Percentiles rank a stretch among this genome's conserved stretches.
phyloP scores from a whole-genome alignment of 768 basidiomycete species.

The Boletus vinaceobasis region DNA sequence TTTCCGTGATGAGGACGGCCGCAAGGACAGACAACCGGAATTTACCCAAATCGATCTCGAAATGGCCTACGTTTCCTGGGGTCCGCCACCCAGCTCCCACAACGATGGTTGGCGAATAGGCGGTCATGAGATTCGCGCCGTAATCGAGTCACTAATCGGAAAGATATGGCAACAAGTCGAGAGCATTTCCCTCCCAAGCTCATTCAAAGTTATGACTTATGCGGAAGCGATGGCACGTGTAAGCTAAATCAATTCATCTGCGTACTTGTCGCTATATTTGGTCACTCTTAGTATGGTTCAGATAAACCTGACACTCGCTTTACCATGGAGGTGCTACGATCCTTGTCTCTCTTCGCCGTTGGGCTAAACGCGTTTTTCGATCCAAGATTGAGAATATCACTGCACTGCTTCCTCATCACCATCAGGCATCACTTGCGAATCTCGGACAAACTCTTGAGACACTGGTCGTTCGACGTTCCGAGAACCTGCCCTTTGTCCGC shows the following conservation, averaged over 20 bases:
- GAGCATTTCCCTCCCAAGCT: constrained; percentile 53
- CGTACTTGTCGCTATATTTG: constrained; percentile 14
- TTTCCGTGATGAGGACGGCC: constrained; percentile 93
- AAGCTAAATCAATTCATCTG: constrained; percentile 28
- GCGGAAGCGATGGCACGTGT: constrained; percentile 86
- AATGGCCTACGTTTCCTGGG: constrained; percentile 94
- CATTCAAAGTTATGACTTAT: constrained; percentile 85
- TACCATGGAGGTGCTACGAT: constrained; percentile 68
- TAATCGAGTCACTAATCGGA: constrained; percentile 72
- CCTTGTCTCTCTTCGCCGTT: neutral
- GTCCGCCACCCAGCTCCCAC: constrained; percentile 26
- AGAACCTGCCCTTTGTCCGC: constrained; percentile 27
- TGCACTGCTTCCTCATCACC: constrained; percentile 27
- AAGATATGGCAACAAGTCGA: constrained; percentile 74
- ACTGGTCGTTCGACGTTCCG: constrained; percentile 31
- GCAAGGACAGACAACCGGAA: constrained; percentile 94
- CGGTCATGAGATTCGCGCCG: constrained; percentile 73
- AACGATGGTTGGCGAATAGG: constrained; percentile 75
- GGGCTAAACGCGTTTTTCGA: constrained; percentile 8
- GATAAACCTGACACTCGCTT: constrained; percentile 95
- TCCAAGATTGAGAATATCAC: constrained; percentile 36
- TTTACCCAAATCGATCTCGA: constrained; percentile 97
- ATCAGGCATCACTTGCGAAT: constrained; percentile 21
- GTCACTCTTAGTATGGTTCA: constrained; percentile 70
- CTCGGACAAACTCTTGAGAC: constrained; percentile 31